Conservation (phyloP, 495 filamentous ascomycete species). For the Annulohypoxylon stygium region DNA sequence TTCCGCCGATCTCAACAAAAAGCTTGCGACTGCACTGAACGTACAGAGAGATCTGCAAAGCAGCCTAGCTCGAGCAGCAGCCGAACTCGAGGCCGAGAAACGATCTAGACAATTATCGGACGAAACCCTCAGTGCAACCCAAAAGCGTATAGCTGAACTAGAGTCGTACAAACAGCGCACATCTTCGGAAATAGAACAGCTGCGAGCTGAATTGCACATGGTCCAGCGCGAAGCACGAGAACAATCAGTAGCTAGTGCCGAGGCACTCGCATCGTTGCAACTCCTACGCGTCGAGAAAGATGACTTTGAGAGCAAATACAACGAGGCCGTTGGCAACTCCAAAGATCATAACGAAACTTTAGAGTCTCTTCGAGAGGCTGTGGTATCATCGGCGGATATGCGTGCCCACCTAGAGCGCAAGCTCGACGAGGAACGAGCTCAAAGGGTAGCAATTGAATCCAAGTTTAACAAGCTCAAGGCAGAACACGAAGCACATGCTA, state of each 20-base stretch:
- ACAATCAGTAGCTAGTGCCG: slow-evolving; percentile 77
- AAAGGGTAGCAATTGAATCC: slow-evolving; percentile 80
- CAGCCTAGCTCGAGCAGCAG: slow-evolving; percentile 72
- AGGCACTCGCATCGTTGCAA: slow-evolving; percentile 78
- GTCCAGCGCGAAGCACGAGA: slow-evolving; percentile 80
- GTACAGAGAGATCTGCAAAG: slow-evolving; percentile 80
- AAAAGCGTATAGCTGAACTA: slow-evolving; percentile 84
- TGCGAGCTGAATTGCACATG: slow-evolving; percentile 86
- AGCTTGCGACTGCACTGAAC: slow-evolving; percentile 83
- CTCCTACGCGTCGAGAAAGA: slow-evolving; percentile 86
- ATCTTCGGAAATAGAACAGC: slow-evolving; percentile 82
- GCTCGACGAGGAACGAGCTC: slow-evolving; percentile 83
- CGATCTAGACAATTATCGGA: slow-evolving; percentile 86
- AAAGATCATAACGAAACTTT: slow-evolving; percentile 81
- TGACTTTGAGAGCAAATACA: slow-evolving; percentile 77
- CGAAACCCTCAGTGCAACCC: slow-evolving; percentile 84
- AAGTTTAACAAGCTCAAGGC: slow-evolving; percentile 83
- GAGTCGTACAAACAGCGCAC: slow-evolving; percentile 85
- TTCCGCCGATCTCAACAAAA: slow-evolving; percentile 80
- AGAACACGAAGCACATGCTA: slow-evolving; percentile 85
- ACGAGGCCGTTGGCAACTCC: slow-evolving; percentile 73
- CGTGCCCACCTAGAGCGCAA: slow-evolving; percentile 80
- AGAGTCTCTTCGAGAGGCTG: slow-evolving; percentile 79
- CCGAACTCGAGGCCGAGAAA: slow-evolving; percentile 83
- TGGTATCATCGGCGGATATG: slow-evolving; percentile 82